Base-by-base conservation (phyloP, 2,329 filamentous ascomycete genomes). In the Aureobasidium mangrovei region DNA sequence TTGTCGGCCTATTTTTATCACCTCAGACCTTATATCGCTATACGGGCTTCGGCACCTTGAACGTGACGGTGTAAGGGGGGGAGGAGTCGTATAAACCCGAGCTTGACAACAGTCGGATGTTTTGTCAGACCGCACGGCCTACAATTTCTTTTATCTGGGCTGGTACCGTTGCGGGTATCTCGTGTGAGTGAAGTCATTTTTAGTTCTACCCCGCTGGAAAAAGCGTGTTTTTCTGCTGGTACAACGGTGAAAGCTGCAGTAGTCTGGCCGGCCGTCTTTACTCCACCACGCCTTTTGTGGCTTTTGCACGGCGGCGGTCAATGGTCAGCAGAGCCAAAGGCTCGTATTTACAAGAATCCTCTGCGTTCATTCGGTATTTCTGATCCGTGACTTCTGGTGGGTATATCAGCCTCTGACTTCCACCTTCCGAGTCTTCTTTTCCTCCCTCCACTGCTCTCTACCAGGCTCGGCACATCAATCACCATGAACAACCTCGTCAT, bases 401-500 rank as follows among this genome's bases (percentile, higher is more conserved):
- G 32, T 35, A 7, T 35, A 35, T 35, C 6, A 35, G 7, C 10
- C 32, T 35, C 32, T 35, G 10, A 7, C 32, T 35, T 35, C 32
- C 32, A 35, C 32, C 32, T 35, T 35, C 7, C 6, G 10, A 2
- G 10, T 35, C 32, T 35, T 35, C 18, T 18, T 18, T 18, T 1
- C 18, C 1, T 18, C 18, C 18, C 18, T 18, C 18, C 18, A 18
- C 18, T 18, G 18, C 18, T 18, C 18, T 18, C 18, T 18, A 18
- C 18, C 18, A 18, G 18, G 18, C 18, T 18, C 18, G 18, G 32
- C 32, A 35, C 18, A 27, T 26, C 41, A 26, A 9, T 10, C 41
- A 36, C 10, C 26, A 49, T 49, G 46, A 49, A 49, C 26, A 40
- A 38, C n/a, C 33, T 49, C 24, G n/a, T 49, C 6, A 26, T 49